Percentiles rank a stretch among this genome's conserved stretches.
phyloP scores from a whole-genome alignment of 441 rosid species.

The Corymbia calophylla region DNA sequence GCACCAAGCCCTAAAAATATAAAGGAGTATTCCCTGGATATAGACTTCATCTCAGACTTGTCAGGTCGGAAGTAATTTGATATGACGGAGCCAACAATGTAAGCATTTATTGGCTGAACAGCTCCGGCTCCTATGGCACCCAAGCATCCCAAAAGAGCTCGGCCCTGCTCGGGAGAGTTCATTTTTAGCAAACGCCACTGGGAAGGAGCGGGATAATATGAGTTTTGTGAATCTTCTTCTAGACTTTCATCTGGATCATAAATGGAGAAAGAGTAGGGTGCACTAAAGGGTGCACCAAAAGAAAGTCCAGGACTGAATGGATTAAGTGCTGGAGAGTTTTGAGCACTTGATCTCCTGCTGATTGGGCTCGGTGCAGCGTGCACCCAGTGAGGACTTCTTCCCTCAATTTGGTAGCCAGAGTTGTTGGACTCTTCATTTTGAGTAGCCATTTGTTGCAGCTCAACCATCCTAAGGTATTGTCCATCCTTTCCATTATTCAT shows the following conservation, averaged over 20 bases:
- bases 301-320: conserved; percentile 60
- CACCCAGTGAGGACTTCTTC: conserved; percentile 6
- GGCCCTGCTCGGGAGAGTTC: conserved; percentile 47
- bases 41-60: conserved; percentile 30
- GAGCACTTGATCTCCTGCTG: conserved; percentile 31
- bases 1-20: conserved; percentile 47
- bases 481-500: conserved; percentile 24
- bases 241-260: conserved; percentile 31
- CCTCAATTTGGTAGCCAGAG: conserved; percentile 15
- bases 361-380: conserved; percentile 32
- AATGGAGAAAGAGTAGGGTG: conserved; percentile 46
- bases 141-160: conserved; percentile 42
- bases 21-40: conserved; percentile 36
- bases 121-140: conserved; percentile 62
- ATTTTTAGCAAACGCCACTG: conserved; percentile 54
- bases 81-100: conserved; percentile 50
- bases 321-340: conserved; percentile 29
- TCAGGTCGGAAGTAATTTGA: conserved; percentile 37
- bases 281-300: conserved; percentile 48
- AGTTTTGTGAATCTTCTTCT: conserved; percentile 9
- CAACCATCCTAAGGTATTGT: conserved; percentile 44
- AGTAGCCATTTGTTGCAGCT: conserved; percentile 29
- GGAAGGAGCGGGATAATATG: conserved; percentile 36
- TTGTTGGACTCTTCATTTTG: conserved; percentile 16
- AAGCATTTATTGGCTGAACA: conserved; percentile 67